These are phyloP conservation scores for Aspergillus niger DNA, from an alignment of 2,329 filamentous ascomycete genomes.

Conservation along the genomic window DNA sequence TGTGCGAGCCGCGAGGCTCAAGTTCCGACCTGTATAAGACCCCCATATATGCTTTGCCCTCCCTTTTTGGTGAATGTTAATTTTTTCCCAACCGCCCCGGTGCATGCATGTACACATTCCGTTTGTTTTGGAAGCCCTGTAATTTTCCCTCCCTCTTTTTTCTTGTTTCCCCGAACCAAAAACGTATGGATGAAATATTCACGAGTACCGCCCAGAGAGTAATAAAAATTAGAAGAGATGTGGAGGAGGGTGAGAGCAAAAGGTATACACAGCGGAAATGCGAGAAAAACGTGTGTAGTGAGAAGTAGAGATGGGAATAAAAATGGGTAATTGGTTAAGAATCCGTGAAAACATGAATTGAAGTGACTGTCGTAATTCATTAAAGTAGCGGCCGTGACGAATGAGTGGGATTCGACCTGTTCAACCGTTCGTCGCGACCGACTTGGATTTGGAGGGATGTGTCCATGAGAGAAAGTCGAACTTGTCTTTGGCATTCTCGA, in stretches of 20 bases:
- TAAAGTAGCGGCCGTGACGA: constrained; percentile 11
- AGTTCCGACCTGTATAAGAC: constrained; percentile 7
- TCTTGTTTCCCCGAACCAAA: not conserved
- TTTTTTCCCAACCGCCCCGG: constrained; percentile 9
- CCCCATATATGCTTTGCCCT: constrained; percentile 15
- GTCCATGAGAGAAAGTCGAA: constrained; percentile 58
- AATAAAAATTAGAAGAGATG: constrained; percentile 8
- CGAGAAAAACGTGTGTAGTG: not conserved
- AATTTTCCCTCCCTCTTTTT: too few species aligned
- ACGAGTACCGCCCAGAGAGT: not conserved
- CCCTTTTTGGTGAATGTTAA: not conserved
- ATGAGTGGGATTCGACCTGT: not conserved
- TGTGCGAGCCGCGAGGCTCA: constrained; percentile 16
- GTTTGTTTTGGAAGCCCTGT: not conserved
- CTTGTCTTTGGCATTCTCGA: constrained; percentile 51
- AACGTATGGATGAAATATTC: not conserved
- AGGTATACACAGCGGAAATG: constrained; percentile 3
- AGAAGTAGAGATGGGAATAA: constrained; percentile 2
- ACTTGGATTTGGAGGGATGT: constrained; percentile 46
- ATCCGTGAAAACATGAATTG: constrained; percentile 17
- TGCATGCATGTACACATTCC: constrained; percentile 2
- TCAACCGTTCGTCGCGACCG: constrained; percentile 40
- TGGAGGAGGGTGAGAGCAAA: not conserved
- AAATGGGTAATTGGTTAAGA: not conserved
- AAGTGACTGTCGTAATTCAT: constrained; percentile 25